phyloP scores from a whole-genome alignment of 495 filamentous ascomycete species.

The Hypoxylon subgilvum region DNA sequence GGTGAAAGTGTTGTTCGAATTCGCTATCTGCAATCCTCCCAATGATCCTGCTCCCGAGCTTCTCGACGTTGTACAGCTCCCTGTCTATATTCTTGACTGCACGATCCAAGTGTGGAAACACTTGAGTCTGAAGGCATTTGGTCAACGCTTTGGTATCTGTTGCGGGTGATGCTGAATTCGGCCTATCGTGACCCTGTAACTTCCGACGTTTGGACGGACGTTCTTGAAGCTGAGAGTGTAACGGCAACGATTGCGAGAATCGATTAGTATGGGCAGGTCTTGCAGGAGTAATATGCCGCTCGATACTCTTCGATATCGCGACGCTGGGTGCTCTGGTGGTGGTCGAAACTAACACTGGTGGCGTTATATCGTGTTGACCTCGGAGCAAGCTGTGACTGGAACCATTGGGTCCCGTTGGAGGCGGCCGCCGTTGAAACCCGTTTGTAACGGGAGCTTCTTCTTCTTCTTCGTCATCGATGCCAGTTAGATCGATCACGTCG shows the following conservation, averaged over 20 bases:
- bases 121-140: constrained; percentile 41
- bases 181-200: background rate
- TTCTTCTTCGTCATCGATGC: constrained; percentile 10
- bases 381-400: background rate
- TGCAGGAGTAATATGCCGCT: background rate
- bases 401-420: background rate
- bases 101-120: constrained; percentile 46
- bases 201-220: constrained; percentile 25
- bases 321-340: background rate
- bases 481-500: constrained; percentile 15
- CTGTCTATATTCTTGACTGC: constrained; percentile 20
- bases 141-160: constrained; percentile 23
- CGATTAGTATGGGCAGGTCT: background rate
- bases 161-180: background rate
- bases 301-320: background rate
- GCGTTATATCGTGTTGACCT: background rate
- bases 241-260: background rate
- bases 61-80: constrained; percentile 35
- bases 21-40: constrained; percentile 25
- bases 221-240: background rate
- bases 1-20: constrained; percentile 30
- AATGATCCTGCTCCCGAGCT: constrained; percentile 33
- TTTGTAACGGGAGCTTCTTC: background rate
- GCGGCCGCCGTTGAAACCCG: background rate
- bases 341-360: background rate